phyloP scores from a whole-genome alignment of 2,329 filamentous ascomycete species.

The Fusarium incarnatum region DNA sequence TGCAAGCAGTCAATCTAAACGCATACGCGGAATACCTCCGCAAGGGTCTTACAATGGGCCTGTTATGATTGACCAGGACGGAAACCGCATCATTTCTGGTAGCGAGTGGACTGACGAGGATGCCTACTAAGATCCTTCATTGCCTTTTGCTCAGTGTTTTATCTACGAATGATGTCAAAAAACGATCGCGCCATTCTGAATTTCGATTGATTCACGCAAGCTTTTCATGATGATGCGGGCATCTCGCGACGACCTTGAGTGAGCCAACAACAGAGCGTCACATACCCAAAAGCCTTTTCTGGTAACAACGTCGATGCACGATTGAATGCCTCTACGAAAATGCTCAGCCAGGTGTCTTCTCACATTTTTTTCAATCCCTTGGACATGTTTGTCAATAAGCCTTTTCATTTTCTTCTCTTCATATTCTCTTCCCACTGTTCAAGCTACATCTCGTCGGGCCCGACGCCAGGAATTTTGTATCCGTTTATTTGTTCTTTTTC shows the following conservation, averaged over 20 bases:
- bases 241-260: constrained; percentile 46
- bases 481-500: background rate
- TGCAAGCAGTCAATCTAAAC: constrained; percentile 62
- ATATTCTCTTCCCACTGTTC: constrained; percentile 21
- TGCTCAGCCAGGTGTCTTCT: constrained; percentile 22
- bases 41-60: constrained; percentile 59
- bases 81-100: constrained; percentile 71
- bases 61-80: constrained; percentile 66
- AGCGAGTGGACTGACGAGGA: constrained; percentile 77
- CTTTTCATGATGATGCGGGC: constrained; percentile 47
- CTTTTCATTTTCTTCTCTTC: background rate
- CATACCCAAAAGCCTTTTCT: constrained; percentile 20
- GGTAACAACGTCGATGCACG: constrained; percentile 28
- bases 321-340: constrained; percentile 29
- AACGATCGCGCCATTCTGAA: constrained; percentile 33
- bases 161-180: constrained; percentile 41
- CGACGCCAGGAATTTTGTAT: constrained; percentile 40
- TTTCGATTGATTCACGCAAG: constrained; percentile 46
- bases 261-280: constrained; percentile 36
- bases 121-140: constrained; percentile 57
- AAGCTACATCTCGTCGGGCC: constrained; percentile 37
- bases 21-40: constrained; percentile 65
- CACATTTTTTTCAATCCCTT: constrained; percentile 27
- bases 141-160: background rate
- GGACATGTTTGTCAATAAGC: constrained; percentile 33